Conservation (phyloP, 1,284 basidiomycete species). For the Heterobasidion annosum region DNA sequence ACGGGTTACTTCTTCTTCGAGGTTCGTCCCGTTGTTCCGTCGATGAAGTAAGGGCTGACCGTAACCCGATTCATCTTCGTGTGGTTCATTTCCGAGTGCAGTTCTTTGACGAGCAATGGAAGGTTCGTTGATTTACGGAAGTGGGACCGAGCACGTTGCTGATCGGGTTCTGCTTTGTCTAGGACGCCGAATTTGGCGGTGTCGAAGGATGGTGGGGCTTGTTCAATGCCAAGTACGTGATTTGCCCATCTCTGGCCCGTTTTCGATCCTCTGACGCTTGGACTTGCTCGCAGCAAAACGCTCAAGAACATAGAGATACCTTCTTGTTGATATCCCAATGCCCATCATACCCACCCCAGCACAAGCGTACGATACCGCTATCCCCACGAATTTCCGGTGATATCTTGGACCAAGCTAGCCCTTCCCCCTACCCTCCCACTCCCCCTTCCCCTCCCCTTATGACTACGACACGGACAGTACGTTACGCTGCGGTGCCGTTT, state of each 20-base stretch:
- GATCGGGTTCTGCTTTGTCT: not conserved
- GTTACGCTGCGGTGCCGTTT: no score
- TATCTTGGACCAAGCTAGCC: not conserved
- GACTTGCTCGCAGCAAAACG: constrained; percentile 19
- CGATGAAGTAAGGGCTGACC: not conserved
- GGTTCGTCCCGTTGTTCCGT: constrained; percentile 23
- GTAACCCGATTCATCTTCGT: not conserved
- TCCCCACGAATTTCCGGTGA: not conserved
- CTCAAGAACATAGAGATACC: constrained; percentile 23
- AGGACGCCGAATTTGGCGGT: constrained; percentile 63
- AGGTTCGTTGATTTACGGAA: constrained; percentile 29
- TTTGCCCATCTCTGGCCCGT: not conserved
- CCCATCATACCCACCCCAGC: not conserved
- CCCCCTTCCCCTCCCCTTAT: no score
- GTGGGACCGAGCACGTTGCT: constrained; percentile 4
- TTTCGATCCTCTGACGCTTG: constrained; percentile 6
- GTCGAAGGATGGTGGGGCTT: constrained; percentile 75
- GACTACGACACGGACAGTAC: no score
- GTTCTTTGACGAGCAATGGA: constrained; percentile 85
- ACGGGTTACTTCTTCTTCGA: constrained; percentile 87
- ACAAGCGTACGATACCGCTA: not conserved
- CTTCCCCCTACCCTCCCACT: not conserved
- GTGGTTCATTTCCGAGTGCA: constrained; percentile 24
- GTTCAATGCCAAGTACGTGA: constrained; percentile 45
- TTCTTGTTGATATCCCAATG: constrained; percentile 10